Evolutionary conservation across 1,284 basidiomycete species (phyloP).

Genomic region (Rhodotorula glutinis): DNA sequence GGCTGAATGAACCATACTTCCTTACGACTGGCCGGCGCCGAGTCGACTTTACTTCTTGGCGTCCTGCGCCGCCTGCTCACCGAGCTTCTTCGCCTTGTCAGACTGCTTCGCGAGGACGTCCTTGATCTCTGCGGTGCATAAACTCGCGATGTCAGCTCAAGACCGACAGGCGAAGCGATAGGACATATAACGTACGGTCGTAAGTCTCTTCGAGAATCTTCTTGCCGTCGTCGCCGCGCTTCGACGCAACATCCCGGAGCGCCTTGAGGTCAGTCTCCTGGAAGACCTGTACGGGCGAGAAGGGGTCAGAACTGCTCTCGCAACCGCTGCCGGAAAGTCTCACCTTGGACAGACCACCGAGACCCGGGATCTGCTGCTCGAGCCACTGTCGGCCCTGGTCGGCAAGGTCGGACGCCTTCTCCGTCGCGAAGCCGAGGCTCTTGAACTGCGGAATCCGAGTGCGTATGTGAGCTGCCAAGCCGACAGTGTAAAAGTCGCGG

Average conservation of each 20-base stretch:
- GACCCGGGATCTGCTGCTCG: slow-evolving; percentile 24
- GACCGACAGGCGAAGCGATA: neutral
- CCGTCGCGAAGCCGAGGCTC: slow-evolving; percentile 41
- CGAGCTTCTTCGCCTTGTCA: slow-evolving; percentile 41
- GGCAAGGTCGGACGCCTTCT: slow-evolving; percentile 46
- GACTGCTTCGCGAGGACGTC: slow-evolving; percentile 40
- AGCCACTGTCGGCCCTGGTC: slow-evolving; percentile 15
- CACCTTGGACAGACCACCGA: slow-evolving; percentile 36
- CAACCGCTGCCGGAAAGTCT: neutral
- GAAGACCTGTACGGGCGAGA: slow-evolving; percentile 35
- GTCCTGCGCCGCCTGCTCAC: slow-evolving; percentile 28
- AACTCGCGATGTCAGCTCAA: neutral
- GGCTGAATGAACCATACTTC: neutral
- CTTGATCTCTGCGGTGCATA: slow-evolving; percentile 34
- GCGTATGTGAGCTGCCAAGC: no score
- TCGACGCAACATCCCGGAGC: slow-evolving; percentile 51
- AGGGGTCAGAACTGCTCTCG: no score
- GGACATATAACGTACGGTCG: slow-evolving; percentile 16
- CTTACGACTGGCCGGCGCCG: neutral
- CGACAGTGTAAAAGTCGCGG: no score
- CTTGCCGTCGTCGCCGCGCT: slow-evolving; percentile 53
- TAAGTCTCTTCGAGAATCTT: slow-evolving; percentile 48
- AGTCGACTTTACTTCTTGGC: slow-evolving; percentile 17
- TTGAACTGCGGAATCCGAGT: slow-evolving; percentile 15
- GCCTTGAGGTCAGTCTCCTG: slow-evolving; percentile 47